Base-by-base conservation (phyloP, 2,329 filamentous ascomycete genomes). In the Pyrenochaeta sp. region DNA sequence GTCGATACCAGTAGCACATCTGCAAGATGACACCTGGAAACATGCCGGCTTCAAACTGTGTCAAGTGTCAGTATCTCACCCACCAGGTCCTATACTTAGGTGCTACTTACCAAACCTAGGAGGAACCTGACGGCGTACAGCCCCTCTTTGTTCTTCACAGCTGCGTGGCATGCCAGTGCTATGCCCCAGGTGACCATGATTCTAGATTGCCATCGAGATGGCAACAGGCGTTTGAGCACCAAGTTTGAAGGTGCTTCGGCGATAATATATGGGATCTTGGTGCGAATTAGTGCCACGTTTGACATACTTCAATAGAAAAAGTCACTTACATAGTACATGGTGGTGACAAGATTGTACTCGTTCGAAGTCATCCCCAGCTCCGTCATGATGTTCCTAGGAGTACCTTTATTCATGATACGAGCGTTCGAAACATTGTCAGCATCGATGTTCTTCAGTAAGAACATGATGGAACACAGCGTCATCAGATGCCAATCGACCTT, bases 1-100 rank as follows among this genome's bases (percentile, higher is more conserved):
- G 84, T 72, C 86, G 89, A 69, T 94, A 95, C 91, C 91, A 95
- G 72, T 90, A 92, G 0, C 88, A 91, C 0, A 94, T 83, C 71
- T 93, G 92, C 74, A 91, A 93, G 64, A 90, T 90, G 28, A 92
- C 85, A 3, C 80, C 79, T 0, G 80, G 80, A 52, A 83, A 82
- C 0, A 93, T 81, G 6, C 90, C 90, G 8, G 90, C 81, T 72
- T 94, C 91, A 28, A 39, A 39, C 36, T 39, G 5, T 6, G 3
- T 15, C 13, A 13, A n/a, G 4, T 39, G 36, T 39, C 15, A 39
- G 36, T 13, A 39, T n/a, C 15, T n/a, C 19, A 19, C 19, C 13
- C 15, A 15, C 36, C 15, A 15, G 8, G 13, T 10, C 2, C n/a
- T n/a, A 39, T 4, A 3, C 15, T 19, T 5, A 10, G 2, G n/a